A percentile compares a stretch with the other conserved stretches of the same genome.
Conservation (phyloP, 306 rosid species). For the Acacia crassicarpa region DNA sequence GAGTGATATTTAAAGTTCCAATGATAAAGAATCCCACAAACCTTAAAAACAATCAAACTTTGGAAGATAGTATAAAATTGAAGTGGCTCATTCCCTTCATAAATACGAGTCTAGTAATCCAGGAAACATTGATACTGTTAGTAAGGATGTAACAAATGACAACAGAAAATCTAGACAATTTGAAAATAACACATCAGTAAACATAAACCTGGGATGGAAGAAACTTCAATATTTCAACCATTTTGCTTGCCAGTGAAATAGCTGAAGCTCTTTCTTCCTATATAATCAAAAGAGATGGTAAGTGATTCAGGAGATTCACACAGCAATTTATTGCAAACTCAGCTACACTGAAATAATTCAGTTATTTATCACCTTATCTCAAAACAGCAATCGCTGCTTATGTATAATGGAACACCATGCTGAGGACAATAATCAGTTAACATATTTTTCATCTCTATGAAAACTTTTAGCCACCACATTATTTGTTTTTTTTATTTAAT, state of each 20-base stretch:
- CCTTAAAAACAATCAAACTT: slow-evolving; percentile 73
- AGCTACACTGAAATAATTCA: slow-evolving; percentile 12
- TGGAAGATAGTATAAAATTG: slow-evolving; percentile 77
- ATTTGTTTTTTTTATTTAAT: slow-evolving; percentile 20
- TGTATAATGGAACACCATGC: not conserved
- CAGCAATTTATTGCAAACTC: slow-evolving; percentile 14
- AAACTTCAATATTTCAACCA: slow-evolving; percentile 81
- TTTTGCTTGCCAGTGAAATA: slow-evolving; percentile 66
- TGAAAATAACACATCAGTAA: slow-evolving; percentile 10
- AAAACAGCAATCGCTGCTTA: not conserved
- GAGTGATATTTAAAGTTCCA: slow-evolving; percentile 12
- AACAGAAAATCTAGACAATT: slow-evolving; percentile 3
- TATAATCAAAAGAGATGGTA: slow-evolving; percentile 28
- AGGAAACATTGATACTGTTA: slow-evolving; percentile 29
- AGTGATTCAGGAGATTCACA: slow-evolving; percentile 27
- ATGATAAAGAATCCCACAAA: slow-evolving; percentile 38
- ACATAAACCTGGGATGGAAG: slow-evolving; percentile 70
- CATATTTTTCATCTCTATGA: slow-evolving; percentile 14
- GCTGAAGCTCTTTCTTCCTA: slow-evolving; percentile 86
- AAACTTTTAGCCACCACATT: slow-evolving; percentile 21
- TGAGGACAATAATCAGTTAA: slow-evolving; percentile 7
- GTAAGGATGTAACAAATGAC: slow-evolving; percentile 24
- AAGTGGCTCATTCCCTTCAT: slow-evolving; percentile 80
- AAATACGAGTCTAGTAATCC: slow-evolving; percentile 63
- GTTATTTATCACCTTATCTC: not conserved